Percentiles rank a stretch among this genome's conserved stretches.
Conservation (phyloP, 345 rosid species). For the Noccaea bulbosa region DNA sequence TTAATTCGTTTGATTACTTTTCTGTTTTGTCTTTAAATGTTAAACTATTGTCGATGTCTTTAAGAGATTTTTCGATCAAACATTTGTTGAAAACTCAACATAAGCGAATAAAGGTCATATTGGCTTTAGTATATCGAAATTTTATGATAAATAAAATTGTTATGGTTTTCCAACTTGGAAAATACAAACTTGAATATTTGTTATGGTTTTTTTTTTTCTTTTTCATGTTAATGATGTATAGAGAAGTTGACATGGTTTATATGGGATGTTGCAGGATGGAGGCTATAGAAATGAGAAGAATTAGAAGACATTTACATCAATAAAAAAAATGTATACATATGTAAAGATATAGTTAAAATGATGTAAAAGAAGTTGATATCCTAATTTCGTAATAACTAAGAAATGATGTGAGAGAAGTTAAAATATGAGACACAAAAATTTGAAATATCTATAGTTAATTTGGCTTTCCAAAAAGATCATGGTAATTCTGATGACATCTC, state of each 20-base stretch:
- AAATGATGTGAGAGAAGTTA: too few relatives aligned
- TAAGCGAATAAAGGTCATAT: background rate
- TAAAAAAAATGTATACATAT: background rate
- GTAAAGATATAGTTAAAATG: too few relatives aligned
- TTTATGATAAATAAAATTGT: background rate
- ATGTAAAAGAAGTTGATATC: too few relatives aligned
- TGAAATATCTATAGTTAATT: too few relatives aligned
- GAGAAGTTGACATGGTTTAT: background rate
- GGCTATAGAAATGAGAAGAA: background rate
- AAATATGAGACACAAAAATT: too few relatives aligned
- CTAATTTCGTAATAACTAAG: too few relatives aligned
- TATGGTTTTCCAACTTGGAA: background rate
- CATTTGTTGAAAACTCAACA: background rate
- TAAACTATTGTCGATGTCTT: background rate
- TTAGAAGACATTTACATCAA: background rate
- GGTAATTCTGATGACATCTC: too few relatives aligned
- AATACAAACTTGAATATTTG: background rate
- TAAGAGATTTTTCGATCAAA: background rate
- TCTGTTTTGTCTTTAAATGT: background rate
- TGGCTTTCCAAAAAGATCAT: too few relatives aligned
- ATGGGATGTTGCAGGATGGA: background rate
- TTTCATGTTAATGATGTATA: too few relatives aligned
- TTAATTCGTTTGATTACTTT: background rate
- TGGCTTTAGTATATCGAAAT: background rate
- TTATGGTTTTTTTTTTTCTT: too few relatives aligned